Evolutionary conservation across 2,329 filamentous ascomycete genomes (phyloP), one percentile per base, ranked within the genome.

Genomic region (Colletotrichum trifolii): DNA sequence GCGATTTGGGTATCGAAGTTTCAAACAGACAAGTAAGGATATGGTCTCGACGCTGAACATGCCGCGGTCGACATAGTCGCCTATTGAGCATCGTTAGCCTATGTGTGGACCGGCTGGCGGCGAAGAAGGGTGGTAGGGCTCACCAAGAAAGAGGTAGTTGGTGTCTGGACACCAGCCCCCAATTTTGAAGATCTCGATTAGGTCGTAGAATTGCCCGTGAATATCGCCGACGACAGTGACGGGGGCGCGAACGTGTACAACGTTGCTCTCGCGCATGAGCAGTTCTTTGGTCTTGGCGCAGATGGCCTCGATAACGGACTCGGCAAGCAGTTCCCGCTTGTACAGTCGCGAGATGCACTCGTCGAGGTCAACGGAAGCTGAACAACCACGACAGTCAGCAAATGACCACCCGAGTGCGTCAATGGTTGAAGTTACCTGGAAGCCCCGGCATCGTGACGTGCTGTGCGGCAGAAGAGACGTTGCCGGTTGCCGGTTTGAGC

Each of bases 11-110:
- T 98, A 99, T 83, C 96, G 91, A 69, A 99, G 86, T 79, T 99
- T 99, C 69, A 99, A 85, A 81, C 96, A 99, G 69, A 99, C 92
- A 72, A 99, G 92, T 49, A 99, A 89, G 59, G 95, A 97, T 77
- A 99, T 99, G 10, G 96, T 99, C 80, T 99, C 96, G 71, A 99
- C 96, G 79, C 93, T 97, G 83, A 98, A 99, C 79, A 99, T 93
- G 74, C 96, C 96, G 71, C 96, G 93, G 77, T 99, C 96, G 74
- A 99, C 95, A 77, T 98, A 99, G 81, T 99, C 95, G 73, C 94
- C 94, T 95, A 25, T 25, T 25, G 72, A 47, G 52, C 40, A 13
- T 2, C 3, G 11, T 8, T 15, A 4, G 60, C 54, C 34, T 62
- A 59, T 36, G 13, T 52, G 8, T 12, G 12, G 33, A 11, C 8